A percentile compares a stretch with the other conserved stretches of the same genome.
These are phyloP conservation scores for Angomonas deanei DNA, from an alignment of 208 protist species.

Conservation along the genomic window DNA sequence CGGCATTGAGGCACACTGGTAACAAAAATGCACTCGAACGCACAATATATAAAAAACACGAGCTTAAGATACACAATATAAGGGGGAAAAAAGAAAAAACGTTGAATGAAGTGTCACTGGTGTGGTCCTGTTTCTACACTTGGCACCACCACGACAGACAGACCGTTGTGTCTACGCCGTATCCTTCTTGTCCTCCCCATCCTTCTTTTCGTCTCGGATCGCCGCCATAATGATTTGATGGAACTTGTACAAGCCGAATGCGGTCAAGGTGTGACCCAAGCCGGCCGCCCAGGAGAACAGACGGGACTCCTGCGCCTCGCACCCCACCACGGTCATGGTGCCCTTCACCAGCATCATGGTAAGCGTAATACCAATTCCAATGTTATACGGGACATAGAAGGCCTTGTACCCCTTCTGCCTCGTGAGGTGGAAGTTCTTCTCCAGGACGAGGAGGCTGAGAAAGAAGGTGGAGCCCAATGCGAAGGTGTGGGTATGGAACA, in stretches of 20 bases:
- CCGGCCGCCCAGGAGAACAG: conserved; percentile 35
- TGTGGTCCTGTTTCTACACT: not conserved
- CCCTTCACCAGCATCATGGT: conserved; percentile 53
- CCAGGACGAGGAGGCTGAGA: conserved; percentile 44
- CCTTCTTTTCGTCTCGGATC: conserved; percentile 7
- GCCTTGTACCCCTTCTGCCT: conserved; percentile 52
- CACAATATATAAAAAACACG: no score
- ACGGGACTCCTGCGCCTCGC: conserved; percentile 22
- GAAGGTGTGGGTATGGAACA: conserved; percentile 59
- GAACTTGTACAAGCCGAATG: conserved; percentile 45
- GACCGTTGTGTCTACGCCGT: not conserved
- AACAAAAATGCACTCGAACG: no score
- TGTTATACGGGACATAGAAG: conserved; percentile 61
- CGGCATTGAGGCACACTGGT: no score
- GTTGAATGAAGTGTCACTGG: no score
- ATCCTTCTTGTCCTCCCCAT: not conserved
- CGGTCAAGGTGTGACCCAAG: conserved; percentile 34
- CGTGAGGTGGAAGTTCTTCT: conserved; percentile 50
- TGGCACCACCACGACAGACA: not conserved
- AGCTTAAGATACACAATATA: no score
- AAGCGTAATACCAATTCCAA: conserved; percentile 51
- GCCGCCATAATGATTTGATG: conserved; percentile 33
- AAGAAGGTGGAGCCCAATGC: conserved; percentile 52
- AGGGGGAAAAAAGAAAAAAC: no score
- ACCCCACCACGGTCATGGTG: conserved; percentile 37